Evolutionary conservation across 192 early-diverging fungal species (phyloP).

Genomic region (Coemansia sp.): DNA sequence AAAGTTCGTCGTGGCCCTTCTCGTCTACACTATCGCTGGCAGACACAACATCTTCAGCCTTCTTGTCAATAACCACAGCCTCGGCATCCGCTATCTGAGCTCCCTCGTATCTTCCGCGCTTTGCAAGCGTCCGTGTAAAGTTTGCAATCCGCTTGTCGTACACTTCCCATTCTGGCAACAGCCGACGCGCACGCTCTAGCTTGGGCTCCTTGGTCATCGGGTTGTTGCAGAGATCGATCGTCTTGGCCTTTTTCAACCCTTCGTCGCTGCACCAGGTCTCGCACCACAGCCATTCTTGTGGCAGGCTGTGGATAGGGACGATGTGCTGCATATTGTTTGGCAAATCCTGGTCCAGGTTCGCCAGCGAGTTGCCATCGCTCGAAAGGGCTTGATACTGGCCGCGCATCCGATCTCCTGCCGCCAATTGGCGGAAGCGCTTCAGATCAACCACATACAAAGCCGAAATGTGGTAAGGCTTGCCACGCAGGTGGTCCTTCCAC

Average conservation of each 20-base stretch:
- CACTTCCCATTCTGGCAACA: constrained; percentile 92
- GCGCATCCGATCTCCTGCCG: constrained; percentile 90
- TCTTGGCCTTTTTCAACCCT: constrained; percentile 81
- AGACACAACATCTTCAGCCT: not conserved
- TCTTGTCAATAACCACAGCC: constrained; percentile 40
- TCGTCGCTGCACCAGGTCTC: constrained; percentile 97
- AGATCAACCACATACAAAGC: constrained; percentile 97
- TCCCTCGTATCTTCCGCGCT: constrained; percentile 39
- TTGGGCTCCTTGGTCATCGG: constrained; percentile 99
- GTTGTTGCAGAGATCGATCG: constrained; percentile 99
- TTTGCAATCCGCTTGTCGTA: constrained; percentile 72
- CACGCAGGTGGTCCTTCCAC: constrained; percentile 86
- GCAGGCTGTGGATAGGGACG: constrained; percentile 89
- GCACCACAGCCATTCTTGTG: constrained; percentile 99
- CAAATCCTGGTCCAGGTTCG: constrained; percentile 97
- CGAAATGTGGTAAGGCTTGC: constrained; percentile 93
- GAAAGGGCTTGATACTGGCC: constrained; percentile 92
- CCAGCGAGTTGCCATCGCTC: constrained; percentile 81
- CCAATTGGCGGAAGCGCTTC: constrained; percentile 84
- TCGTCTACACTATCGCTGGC: not conserved
- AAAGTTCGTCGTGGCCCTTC: constrained; percentile 41
- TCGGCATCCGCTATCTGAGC: constrained; percentile 44
- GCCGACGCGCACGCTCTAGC: constrained; percentile 84
- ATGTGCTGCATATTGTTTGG: constrained; percentile 95
- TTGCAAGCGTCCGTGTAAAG: constrained; percentile 40